Base-by-base conservation (phyloP, 2,329 filamentous ascomycete genomes). In the Teratosphaeria zuluensis region DNA sequence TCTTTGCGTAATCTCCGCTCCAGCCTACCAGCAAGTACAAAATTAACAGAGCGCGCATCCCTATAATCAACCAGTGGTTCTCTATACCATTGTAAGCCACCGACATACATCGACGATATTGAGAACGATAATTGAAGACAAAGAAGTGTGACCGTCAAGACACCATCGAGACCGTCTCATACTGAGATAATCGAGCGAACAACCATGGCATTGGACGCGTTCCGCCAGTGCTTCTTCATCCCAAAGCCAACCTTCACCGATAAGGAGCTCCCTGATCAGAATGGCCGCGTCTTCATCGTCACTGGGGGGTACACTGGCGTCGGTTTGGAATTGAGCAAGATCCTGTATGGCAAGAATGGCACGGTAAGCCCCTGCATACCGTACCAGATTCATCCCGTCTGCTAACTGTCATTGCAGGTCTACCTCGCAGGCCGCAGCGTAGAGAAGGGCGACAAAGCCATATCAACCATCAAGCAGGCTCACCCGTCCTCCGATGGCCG, bases 261-360 rank as follows among this genome's bases (percentile, higher is more conserved):
- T 51, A 66, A 72, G 48, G 71, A 76, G 32, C 68, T 79, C 7
- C 69, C 73, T 6, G 70, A 77, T 55, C 74, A 77, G 58, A 64
- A 69, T 16, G 76, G 73, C 64, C 76, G 72, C 16, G 78, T 82
- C 35, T 78, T 75, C 70, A 75, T 85, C 60, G 77, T 85, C 16
- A 85, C 73, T 0, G 79, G 79, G 24, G 77, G 75, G 28, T 73
- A 76, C 56, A 66, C 74, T 0, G 78, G 78, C 38, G 73, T 83
- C 6, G 82, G 82, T 9, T 76, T 77, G 48, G 78, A 83, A 62
- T 73, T 84, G 21, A 73, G 73, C 33, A 76, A 76, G 46, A 76
- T 85, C 2, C 73, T 86, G 11, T 85, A 84, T 68, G 68, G 71
- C 12, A 76, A 75, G 38, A 80, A 82, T 57, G 81, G 74, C 38